Conservation (phyloP, 371 early-diverging fungal species). For the Amoeboaphelidium protococcarum region DNA sequence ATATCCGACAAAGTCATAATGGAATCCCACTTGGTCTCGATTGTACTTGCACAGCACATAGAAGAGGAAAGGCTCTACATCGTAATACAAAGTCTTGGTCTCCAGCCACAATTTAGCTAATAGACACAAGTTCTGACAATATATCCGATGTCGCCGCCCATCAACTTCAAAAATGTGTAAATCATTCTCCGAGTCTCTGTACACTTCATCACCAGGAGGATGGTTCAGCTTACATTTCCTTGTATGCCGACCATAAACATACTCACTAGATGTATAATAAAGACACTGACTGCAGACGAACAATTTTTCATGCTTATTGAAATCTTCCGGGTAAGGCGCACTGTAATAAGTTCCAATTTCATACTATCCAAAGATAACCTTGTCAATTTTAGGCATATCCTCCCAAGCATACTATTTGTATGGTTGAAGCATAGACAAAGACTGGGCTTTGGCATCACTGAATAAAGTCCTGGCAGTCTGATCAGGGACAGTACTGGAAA, state of each 20-base stretch:
- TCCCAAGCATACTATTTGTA: not conserved
- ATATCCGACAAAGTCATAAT: slow-evolving; percentile 94
- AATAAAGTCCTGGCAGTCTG: too few relatives aligned
- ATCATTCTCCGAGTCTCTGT: slow-evolving; percentile 51
- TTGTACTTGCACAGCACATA: slow-evolving; percentile 64
- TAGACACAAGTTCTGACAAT: slow-evolving; percentile 69
- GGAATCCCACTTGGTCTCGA: too few relatives aligned
- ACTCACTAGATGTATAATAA: slow-evolving; percentile 36
- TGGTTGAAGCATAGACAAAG: too few relatives aligned
- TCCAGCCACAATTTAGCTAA: slow-evolving; percentile 92
- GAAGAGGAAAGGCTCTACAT: slow-evolving; percentile 96
- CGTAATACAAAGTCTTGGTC: slow-evolving; percentile 98
- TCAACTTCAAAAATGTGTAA: slow-evolving; percentile 81
- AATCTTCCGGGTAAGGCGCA: slow-evolving; percentile 73
- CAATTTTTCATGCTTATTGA: slow-evolving; percentile 38
- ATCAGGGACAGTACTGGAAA: not conserved
- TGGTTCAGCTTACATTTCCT: slow-evolving; percentile 52
- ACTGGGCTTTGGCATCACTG: too few relatives aligned
- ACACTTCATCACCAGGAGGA: slow-evolving; percentile 84
- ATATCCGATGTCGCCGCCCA: slow-evolving; percentile 58
- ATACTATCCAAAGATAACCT: slow-evolving; percentile 78
- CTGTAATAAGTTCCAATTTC: slow-evolving; percentile 95
- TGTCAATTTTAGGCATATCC: slow-evolving; percentile 32
- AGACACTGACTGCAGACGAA: slow-evolving; percentile 87
- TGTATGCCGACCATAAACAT: slow-evolving; percentile 37